Evolutionary conservation across 768 basidiomycete species (phyloP), one percentile per base, ranked within the genome.

Genomic region (Trichaptum fuscoviolaceum): DNA sequence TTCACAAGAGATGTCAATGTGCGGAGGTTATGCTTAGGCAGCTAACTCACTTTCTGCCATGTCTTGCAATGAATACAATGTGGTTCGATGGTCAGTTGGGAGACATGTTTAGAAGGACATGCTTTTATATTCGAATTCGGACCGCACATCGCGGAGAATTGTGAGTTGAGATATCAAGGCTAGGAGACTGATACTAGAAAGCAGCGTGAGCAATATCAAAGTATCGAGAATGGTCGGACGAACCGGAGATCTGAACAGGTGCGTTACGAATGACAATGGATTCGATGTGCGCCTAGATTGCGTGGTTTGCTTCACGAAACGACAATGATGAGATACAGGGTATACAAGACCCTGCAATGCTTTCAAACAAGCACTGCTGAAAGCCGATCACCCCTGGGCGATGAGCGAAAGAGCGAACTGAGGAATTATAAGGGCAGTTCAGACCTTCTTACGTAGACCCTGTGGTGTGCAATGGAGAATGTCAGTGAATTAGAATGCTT

Each of bases 1-100:
- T 81, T 63, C 1, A n/a, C n/a, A n/a, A 62, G 2, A 15, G 7
- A 27, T 12, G 20, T 61, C 23, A 61, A 18, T 25, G 23, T 1
- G 15, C 3, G 1, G 24, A 18, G 3, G 8, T 9, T 4, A 61
- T 25, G 15, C 59, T 9, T 18, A 9, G 3, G 30, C 30, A 61
- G 24, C 24, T 12, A 18, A 61, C 24, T 25, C 59, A 61, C 59
- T 61, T 12, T 17, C 59, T 61, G 25, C 12, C 59, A 61, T 25
- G 15, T 61, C 23, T 12, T 25, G 9, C 15, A 12, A 52, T 52
- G 20, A 61, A 25, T 5, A 61, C 3, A 17, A 5, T 12, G 18
- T 34, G 59, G 59, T 18, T 61, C 23, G 15, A 3, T 61, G 3
- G 59, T 12, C 23, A 34, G 24, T 12, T 25, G 10, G 23, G 3